A percentile compares a stretch with the other conserved stretches of the same genome.
phyloP scores from a whole-genome alignment of 2,329 filamentous ascomycete genomes.

The Fonsecaea multimorphosa region DNA sequence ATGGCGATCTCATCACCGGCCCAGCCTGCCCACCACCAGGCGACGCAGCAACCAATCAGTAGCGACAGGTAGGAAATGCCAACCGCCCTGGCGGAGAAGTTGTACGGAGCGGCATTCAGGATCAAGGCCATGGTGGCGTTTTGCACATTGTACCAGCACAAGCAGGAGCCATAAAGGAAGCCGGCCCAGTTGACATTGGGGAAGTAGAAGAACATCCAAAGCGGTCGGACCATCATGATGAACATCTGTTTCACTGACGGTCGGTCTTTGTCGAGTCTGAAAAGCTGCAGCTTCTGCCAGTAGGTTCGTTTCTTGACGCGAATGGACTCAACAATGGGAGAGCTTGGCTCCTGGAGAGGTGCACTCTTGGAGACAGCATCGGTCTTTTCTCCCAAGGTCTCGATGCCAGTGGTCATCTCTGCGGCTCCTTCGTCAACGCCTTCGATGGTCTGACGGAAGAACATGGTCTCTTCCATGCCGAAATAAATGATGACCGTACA shows the following conservation, averaged over 20 bases:
- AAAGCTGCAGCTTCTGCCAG: conserved; percentile 23
- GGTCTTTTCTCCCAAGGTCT: conserved; percentile 1
- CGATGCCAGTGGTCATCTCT: neutral
- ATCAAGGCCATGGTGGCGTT: conserved; percentile 44
- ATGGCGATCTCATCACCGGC: conserved; percentile 39
- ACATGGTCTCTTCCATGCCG: conserved; percentile 67
- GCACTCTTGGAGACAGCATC: conserved; percentile 5
- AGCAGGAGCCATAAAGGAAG: conserved; percentile 47
- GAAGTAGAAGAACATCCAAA: conserved; percentile 41
- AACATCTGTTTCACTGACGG: conserved; percentile 22
- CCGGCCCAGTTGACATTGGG: conserved; percentile 50
- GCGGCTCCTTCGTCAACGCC: conserved; percentile 38
- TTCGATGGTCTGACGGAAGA: conserved; percentile 49
- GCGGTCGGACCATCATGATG: conserved; percentile 32
- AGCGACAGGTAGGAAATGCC: conserved; percentile 41
- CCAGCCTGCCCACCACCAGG: conserved; percentile 34
- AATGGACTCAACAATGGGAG: neutral
- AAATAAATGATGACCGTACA: conserved; percentile 62
- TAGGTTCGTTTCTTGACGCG: neutral
- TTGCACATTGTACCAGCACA: conserved; percentile 45
- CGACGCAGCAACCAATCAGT: conserved; percentile 38
- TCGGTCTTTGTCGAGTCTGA: conserved; percentile 13
- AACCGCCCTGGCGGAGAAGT: conserved; percentile 41
- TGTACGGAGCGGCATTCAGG: conserved; percentile 41
- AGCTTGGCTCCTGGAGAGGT: neutral